Conservation (phyloP, 768 basidiomycete species). For the Cyclocybe cylindracea region DNA sequence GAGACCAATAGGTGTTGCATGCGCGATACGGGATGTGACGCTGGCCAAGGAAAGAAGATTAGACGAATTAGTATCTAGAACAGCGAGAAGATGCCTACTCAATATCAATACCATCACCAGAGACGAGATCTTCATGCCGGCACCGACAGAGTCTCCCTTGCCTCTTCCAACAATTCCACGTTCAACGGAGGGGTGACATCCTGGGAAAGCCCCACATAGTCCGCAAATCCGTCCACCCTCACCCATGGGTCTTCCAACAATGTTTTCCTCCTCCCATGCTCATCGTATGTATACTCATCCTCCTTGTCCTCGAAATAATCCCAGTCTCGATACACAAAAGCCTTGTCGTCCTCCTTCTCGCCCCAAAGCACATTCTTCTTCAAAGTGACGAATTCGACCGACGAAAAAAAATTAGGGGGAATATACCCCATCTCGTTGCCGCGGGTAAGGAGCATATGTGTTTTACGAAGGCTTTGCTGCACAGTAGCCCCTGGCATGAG, state of each 20-base stretch:
- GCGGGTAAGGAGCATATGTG: slow-evolving; percentile 13
- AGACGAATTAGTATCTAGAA: too few relatives aligned
- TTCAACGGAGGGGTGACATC: too few relatives aligned
- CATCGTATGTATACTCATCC: neutral
- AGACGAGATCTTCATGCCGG: neutral
- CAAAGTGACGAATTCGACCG: slow-evolving; percentile 9
- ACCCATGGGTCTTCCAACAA: neutral
- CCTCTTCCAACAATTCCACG: too few relatives aligned
- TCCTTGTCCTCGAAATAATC: too few relatives aligned
- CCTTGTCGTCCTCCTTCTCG: neutral
- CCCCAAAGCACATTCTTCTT: slow-evolving; percentile 18
- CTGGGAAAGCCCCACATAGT: neutral
- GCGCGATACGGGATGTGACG: too few relatives aligned
- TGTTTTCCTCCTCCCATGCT: slow-evolving; percentile 2
- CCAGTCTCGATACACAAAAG: too few relatives aligned
- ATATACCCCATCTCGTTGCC: slow-evolving; percentile 20
- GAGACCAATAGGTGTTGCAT: too few relatives aligned
- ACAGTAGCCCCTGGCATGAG: slow-evolving; percentile 12
- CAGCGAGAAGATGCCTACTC: neutral
- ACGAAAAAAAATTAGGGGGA: slow-evolving; percentile 13
- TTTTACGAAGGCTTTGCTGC: slow-evolving; percentile 2
- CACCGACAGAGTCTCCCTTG: neutral
- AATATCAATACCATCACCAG: slow-evolving; percentile 1
- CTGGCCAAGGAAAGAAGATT: too few relatives aligned
- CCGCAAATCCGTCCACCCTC: slow-evolving; percentile 7